Percentiles rank a stretch among this genome's conserved stretches.
phyloP scores from a whole-genome alignment of 352 stramenopile genomes.

The Phytophthora europaea region DNA sequence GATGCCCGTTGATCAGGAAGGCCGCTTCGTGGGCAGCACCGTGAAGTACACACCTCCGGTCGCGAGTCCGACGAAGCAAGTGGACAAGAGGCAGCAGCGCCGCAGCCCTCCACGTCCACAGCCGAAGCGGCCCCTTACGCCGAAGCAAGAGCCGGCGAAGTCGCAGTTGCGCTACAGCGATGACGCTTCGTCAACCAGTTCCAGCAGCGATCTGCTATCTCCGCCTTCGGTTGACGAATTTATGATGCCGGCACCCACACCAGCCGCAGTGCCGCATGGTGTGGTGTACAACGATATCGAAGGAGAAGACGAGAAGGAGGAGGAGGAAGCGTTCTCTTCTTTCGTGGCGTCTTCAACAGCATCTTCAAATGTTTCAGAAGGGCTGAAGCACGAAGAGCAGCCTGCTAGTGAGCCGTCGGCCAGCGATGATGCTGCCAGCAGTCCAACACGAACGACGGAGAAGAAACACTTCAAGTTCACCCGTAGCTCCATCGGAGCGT shows the following conservation, averaged over 20 bases:
- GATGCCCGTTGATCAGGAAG: constrained; percentile 73
- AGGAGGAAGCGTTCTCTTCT: constrained; percentile 37
- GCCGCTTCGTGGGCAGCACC: constrained; percentile 57
- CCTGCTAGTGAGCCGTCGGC: constrained; percentile 29
- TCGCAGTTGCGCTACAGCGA: constrained; percentile 39
- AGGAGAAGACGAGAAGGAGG: constrained; percentile 27
- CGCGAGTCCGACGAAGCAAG: constrained; percentile 23
- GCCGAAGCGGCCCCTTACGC: constrained; percentile 13
- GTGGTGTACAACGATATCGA: constrained; percentile 31
- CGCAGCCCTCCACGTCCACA: constrained; percentile 19
- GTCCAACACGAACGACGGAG: constrained; percentile 17
- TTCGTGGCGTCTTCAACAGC: constrained; percentile 35
- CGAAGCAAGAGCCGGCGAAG: constrained; percentile 30
- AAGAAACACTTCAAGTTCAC: constrained; percentile 60
- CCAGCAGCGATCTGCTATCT: constrained; percentile 35
- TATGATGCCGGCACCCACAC: constrained; percentile 33
- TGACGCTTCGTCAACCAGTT: constrained; percentile 35
- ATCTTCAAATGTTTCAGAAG: constrained; percentile 13
- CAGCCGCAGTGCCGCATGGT: neutral
- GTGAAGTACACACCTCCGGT: constrained; percentile 21
- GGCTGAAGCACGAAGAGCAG: constrained; percentile 25
- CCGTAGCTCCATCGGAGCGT: constrained; percentile 29
- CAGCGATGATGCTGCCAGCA: constrained; percentile 21
- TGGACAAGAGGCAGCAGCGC: constrained; percentile 9
- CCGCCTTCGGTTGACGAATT: constrained; percentile 42